Evolutionary conservation across 306 rosid species (phyloP).

Genomic region (Lupinus albus): DNA sequence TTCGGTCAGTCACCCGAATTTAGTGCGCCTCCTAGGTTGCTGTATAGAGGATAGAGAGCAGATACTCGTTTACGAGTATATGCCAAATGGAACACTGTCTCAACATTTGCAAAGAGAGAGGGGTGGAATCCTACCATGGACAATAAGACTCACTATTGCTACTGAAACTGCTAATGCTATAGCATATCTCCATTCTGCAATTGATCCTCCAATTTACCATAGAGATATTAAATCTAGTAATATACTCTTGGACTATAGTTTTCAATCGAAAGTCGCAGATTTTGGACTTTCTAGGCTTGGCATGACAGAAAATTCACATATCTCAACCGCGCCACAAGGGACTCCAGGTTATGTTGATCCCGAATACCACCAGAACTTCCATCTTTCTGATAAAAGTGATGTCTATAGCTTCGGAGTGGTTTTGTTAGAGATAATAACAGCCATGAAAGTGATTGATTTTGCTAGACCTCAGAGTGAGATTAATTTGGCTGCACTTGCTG

Average conservation of each 20-base stretch:
- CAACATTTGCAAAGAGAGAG: constrained; percentile 80
- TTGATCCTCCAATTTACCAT: constrained; percentile 89
- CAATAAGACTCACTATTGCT: constrained; percentile 80
- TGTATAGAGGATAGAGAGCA: constrained; percentile 88
- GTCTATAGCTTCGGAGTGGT: constrained; percentile 97
- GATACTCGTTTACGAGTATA: constrained; percentile 85
- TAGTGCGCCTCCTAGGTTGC: constrained; percentile 92
- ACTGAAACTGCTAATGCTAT: constrained; percentile 86
- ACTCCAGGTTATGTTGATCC: constrained; percentile 98
- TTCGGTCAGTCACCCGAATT: constrained; percentile 91
- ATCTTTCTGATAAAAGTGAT: constrained; percentile 93
- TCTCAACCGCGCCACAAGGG: constrained; percentile 98
- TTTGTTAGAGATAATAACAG: constrained; percentile 83
- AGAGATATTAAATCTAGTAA: constrained; percentile 93
- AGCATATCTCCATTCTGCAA: constrained; percentile 85
- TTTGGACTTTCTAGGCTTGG: constrained; percentile 98
- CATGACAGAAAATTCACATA: constrained; percentile 73
- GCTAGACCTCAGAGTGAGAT: constrained; percentile 69
- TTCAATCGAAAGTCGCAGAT: constrained; percentile 92
- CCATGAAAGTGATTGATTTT: constrained; percentile 89
- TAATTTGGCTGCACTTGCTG: constrained; percentile 93
- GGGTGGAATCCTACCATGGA: constrained; percentile 79
- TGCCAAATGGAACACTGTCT: constrained; percentile 90
- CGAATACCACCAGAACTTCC: constrained; percentile 92
- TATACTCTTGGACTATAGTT: constrained; percentile 72